Conservation (phyloP, 164 flowering plant species). For the Cinnamomum chago region DNA sequence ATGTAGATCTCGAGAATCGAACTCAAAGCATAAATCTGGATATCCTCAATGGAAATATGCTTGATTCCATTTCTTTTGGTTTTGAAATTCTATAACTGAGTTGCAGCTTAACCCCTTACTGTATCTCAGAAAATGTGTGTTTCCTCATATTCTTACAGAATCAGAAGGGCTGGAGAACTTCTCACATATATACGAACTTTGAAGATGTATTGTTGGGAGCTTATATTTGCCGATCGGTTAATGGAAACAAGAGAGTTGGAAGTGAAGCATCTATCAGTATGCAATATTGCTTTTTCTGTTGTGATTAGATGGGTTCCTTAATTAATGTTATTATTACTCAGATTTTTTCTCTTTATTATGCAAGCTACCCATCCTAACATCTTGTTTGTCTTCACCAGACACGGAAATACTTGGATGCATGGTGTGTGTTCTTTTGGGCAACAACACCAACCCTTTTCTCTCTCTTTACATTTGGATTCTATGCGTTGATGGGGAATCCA, state of each 20-base stretch:
- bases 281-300: conserved; percentile 7
- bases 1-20: neutral
- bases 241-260: conserved; percentile 76
- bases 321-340: neutral
- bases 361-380: conserved; percentile 4
- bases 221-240: conserved; percentile 64
- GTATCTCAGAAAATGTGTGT: conserved; percentile 3
- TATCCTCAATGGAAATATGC: no score
- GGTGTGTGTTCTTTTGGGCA: conserved; percentile 99
- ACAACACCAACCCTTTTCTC: conserved; percentile 97
- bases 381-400: conserved; percentile 42
- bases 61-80: conserved; percentile 2
- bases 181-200: conserved; percentile 73
- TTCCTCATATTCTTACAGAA: conserved; percentile 38
- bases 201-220: conserved; percentile 97
- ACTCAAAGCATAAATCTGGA: neutral
- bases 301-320: neutral
- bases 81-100: neutral
- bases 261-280: conserved; percentile 80
- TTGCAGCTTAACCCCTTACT: neutral
- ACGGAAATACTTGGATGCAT: conserved; percentile 94
- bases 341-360: neutral
- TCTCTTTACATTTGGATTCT: conserved; percentile 86
- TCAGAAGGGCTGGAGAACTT: conserved; percentile 83
- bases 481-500: conserved; percentile 64